Conservation (phyloP, 441 rosid genomes). For the Euphorbia corollata region DNA sequence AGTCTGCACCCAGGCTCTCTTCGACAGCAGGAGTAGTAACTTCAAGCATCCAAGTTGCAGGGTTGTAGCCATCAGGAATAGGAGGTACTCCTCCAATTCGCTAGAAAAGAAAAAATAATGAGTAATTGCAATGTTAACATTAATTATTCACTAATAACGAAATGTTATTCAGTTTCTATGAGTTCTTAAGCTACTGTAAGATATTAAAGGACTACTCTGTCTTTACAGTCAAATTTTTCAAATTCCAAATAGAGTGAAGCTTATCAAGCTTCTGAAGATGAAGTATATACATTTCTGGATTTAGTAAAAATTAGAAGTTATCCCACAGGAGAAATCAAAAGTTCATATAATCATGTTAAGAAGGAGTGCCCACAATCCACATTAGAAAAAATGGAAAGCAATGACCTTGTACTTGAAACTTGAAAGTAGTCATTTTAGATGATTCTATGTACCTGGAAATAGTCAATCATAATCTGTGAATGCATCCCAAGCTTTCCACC, state of each 20-base stretch:
- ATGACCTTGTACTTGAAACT: too few species aligned
- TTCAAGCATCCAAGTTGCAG: conserved; percentile 93
- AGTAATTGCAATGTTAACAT: neutral
- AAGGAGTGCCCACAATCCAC: neutral
- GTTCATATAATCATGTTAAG: neutral
- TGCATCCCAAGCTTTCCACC: conserved; percentile 75
- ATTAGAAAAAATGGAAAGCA: neutral
- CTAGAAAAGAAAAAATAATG: conserved; percentile 8
- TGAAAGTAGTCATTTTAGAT: conserved; percentile 4
- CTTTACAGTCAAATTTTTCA: neutral
- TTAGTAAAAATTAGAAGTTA: neutral
- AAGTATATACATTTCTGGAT: neutral
- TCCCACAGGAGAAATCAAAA: neutral
- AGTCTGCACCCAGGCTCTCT: conserved; percentile 46
- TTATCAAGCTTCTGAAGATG: neutral
- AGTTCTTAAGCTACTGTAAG: neutral
- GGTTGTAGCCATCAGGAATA: conserved; percentile 44
- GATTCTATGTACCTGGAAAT: conserved; percentile 60
- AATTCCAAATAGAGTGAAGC: too few species aligned
- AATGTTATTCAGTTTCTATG: neutral
- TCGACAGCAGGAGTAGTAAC: conserved; percentile 49
- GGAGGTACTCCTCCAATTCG: conserved; percentile 13
- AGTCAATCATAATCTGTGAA: conserved; percentile 62
- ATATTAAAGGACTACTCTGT: neutral
- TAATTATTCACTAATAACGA: neutral